Evolutionary conservation across 176 grass and related monocot species (phyloP), one percentile per base, ranked within the genome.

Genomic region (Phoenix dactylifera): DNA sequence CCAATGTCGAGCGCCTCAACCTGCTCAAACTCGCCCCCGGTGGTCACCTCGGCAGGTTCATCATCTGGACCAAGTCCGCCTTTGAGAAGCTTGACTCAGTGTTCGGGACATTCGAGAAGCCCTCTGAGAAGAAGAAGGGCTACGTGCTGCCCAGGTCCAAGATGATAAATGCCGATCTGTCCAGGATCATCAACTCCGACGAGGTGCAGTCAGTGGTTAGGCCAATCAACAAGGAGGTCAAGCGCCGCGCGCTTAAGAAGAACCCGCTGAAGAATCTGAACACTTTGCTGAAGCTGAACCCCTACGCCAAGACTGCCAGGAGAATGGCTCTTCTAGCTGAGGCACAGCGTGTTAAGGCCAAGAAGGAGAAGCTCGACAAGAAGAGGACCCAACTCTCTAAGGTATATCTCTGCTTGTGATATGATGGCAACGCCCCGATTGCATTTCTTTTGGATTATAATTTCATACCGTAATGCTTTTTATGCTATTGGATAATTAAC

Each of bases 1-100:
- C 80, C 39, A 87, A 94, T 29, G 84, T 94, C 3, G 84, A 94
- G 72, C 80, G 89, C 51, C 89, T 94, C 59, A 88, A 94, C 67
- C 77, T 94, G 54, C 77, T 94, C 1, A 80, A 88, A 54, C 80
- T 94, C 1, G 89, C 89, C 12, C 84, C 89, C 1, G 89, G 89
- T 74, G 89, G 84, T 20, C 84, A 94, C 35, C 62, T 93, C 1
- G 89, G 89, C 12, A 74, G 89, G 1, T 94, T 94, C 52, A 79
- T 94, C 49, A 84, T 94, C 63, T 94, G 89, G 89, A 94, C 89
- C 44, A 83, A 88, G 78, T 88, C 80, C 19, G 89, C 89, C 1
- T 88, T 94, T 54, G 86, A 94, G 74, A 95, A 95, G 81, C 74
- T 95, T 0, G 89, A 95, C 58, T 73, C 79, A 22, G 81, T 88